Percentiles rank a stretch among this genome's conserved stretches.
These are phyloP conservation scores for Diaporthe ampelina DNA, from an alignment of 2,329 filamentous ascomycete genomes.

Conservation along the genomic window DNA sequence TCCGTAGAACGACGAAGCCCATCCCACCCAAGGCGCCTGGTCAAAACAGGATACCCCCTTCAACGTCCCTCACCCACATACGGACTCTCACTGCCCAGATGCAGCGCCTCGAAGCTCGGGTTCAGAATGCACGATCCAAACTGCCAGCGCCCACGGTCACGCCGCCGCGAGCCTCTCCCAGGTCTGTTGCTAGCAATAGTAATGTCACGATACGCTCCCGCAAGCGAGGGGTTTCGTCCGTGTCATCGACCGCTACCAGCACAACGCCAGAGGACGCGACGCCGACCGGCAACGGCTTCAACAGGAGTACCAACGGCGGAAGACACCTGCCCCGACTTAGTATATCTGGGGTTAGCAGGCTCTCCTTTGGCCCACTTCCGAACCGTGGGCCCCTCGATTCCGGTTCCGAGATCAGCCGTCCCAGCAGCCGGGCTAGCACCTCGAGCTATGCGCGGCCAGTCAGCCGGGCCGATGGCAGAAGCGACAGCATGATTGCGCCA, in stretches of 20 bases:
- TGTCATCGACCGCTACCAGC: constrained; percentile 59
- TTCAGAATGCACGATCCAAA: constrained; percentile 92
- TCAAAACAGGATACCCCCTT: constrained; percentile 65
- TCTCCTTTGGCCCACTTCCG: constrained; percentile 70
- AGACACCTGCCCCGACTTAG: constrained; percentile 72
- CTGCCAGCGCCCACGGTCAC: constrained; percentile 85
- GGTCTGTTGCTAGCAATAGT: constrained; percentile 59
- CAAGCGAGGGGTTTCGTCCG: constrained; percentile 75
- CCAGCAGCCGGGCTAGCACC: constrained; percentile 79
- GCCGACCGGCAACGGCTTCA: constrained; percentile 57
- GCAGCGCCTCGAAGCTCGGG: constrained; percentile 94
- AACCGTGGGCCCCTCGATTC: constrained; percentile 63
- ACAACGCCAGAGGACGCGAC: constrained; percentile 63
- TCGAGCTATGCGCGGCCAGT: constrained; percentile 67
- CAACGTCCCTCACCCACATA: constrained; percentile 89
- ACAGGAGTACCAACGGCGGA: constrained; percentile 46
- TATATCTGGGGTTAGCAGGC: constrained; percentile 72
- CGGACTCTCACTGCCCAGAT: constrained; percentile 95
- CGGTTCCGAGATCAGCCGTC: constrained; percentile 69
- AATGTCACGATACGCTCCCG: constrained; percentile 75
- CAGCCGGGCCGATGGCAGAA: constrained; percentile 62
- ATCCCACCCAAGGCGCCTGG: constrained; percentile 60
- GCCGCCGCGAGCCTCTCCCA: constrained; percentile 85
- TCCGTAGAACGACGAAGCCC: constrained; percentile 62
- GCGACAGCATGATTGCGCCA: constrained; percentile 58